Evolutionary conservation across 169 alveolate species (phyloP).

Genomic region (Eimeria falciformis): DNA sequence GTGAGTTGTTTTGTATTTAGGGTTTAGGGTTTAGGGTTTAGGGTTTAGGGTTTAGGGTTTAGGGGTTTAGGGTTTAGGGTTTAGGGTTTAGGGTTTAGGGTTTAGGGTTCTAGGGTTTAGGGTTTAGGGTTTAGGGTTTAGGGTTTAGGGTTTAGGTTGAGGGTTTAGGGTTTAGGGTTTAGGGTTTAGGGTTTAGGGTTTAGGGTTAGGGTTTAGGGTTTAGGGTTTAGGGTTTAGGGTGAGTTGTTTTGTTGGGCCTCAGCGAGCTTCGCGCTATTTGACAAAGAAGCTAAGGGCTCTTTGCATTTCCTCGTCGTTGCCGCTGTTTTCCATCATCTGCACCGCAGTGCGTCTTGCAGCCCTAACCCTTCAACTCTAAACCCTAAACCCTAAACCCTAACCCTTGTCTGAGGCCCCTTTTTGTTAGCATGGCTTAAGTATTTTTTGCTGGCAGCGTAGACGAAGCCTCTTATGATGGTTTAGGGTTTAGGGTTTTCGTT

Average conservation of each 20-base stretch:
- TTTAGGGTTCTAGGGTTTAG: background rate
- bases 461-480: too few relatives aligned
- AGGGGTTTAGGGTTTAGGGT: too few relatives aligned
- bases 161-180: background rate
- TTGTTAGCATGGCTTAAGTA: too few relatives aligned
- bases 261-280: conserved; percentile 22
- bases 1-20: too few relatives aligned
- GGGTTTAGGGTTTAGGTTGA: background rate
- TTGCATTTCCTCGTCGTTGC: conserved; percentile 26
- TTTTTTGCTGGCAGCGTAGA: too few relatives aligned
- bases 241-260: background rate
- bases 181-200: background rate
- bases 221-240: background rate
- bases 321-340: conserved; percentile 16
- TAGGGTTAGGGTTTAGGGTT: background rate
- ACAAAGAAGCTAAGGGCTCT: background rate
- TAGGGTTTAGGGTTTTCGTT: background rate
- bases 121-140: too few relatives aligned
- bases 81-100: too few relatives aligned
- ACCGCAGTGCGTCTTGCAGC: background rate
- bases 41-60: too few relatives aligned
- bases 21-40: too few relatives aligned
- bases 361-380: background rate
- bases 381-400: too few relatives aligned
- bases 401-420: too few relatives aligned